Percentiles rank a stretch among this genome's conserved stretches.
Evolutionary conservation across 2,329 filamentous ascomycete genomes (phyloP).

Genomic region (Penicillium sp.): DNA sequence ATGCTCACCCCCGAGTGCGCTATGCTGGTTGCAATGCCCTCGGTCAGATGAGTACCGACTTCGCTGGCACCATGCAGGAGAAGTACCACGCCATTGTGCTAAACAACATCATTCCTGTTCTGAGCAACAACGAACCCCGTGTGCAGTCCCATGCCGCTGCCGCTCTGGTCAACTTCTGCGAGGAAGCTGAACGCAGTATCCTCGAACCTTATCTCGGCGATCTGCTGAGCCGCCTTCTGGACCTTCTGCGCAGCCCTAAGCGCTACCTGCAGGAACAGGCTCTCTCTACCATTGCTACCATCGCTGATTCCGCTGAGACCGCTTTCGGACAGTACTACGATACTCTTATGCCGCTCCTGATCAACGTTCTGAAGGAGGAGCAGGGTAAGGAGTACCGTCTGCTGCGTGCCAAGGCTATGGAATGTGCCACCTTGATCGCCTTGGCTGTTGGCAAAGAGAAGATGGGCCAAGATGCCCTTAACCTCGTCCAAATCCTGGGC

Average conservation of each 20-base stretch:
- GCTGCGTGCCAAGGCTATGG: conserved; percentile 95
- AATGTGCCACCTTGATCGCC: conserved; percentile 92
- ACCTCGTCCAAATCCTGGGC: conserved; percentile 81
- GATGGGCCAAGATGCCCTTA: conserved; percentile 82
- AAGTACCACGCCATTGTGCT: conserved; percentile 88
- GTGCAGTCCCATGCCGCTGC: conserved; percentile 97
- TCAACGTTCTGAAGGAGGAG: conserved; percentile 83
- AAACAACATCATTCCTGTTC: conserved; percentile 85
- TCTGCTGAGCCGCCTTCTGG: conserved; percentile 79
- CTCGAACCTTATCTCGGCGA: conserved; percentile 92
- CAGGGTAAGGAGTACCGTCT: conserved; percentile 91
- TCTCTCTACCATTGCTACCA: conserved; percentile 94
- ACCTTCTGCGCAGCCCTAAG: conserved; percentile 85
- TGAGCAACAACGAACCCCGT: conserved; percentile 84
- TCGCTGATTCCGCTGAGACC: conserved; percentile 95
- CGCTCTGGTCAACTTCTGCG: conserved; percentile 98
- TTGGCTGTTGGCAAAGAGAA: conserved; percentile 91
- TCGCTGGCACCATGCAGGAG: conserved; percentile 95
- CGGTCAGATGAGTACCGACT: conserved; percentile 99
- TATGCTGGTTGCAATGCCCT: conserved; percentile 98
- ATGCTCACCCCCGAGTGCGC: conserved; percentile 87
- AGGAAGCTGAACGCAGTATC: conserved; percentile 89
- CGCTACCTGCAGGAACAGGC: conserved; percentile 97
- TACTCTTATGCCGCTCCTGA: conserved; percentile 89
- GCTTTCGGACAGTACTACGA: conserved; percentile 96